Evolutionary conservation across 345 rosid genomes (phyloP), one percentile per base, ranked within the genome.

Genomic region (Physaria fendleri): DNA sequence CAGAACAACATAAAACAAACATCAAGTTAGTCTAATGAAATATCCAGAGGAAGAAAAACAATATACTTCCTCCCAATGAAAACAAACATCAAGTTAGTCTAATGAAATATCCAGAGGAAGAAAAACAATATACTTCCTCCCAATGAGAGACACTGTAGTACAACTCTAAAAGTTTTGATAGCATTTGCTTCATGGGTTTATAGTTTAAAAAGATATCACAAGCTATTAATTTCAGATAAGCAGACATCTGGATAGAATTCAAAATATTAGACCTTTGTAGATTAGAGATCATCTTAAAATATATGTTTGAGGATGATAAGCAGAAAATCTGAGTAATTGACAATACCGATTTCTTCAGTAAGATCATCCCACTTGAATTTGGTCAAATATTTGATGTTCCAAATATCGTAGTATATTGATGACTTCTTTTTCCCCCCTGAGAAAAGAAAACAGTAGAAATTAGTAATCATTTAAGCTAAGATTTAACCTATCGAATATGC

Each of bases 341-440:
- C 18, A 66, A 48, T 83, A 92, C 98, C 96, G 9, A 77, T 88
- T 68, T 92, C 96, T 56, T 78, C 88, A 1, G 90, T 84, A 53
- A 88, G 96, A 80, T 88, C 88, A 22, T 92, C 98, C 98, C 98
- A 92, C 65, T 84, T 85, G 79, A 92, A 92, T 78, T 88, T 89
- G 60, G 85, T 89, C 60, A 93, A 76, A 79, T 93, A 93, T 66
- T 82, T 93, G 68, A 86, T 89, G 79, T 89, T 93, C 99, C 99
- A 88, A 47, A 83, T 75, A 70, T 93, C 97, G 62, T 82, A 89
- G 63, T 79, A 86, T 51, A 82, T 76, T 1, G 83, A 50, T 8
- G 95, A 89, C 64, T 89, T 75, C 80, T 89, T 93, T 77, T 64
- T 93, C 46, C 99, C 99, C 56, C 99, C 99, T 87, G 54, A 54